Evolutionary conservation across 345 rosid species (phyloP).

Genomic region (Noccaea bulbosa): DNA sequence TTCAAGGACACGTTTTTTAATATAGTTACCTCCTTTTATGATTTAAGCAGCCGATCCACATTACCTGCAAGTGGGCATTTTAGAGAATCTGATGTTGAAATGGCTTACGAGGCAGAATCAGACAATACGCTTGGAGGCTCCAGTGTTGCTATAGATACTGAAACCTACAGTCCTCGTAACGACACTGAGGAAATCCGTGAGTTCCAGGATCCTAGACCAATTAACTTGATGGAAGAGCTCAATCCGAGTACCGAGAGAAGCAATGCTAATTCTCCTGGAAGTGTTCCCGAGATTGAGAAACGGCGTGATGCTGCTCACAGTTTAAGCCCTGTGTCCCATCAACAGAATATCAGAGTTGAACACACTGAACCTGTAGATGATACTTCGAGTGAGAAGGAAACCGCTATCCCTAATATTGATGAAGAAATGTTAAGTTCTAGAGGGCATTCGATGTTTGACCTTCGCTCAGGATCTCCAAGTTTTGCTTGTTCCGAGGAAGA

Average conservation of each 20-base stretch:
- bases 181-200: slow-evolving; percentile 40
- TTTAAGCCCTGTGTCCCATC: slow-evolving; percentile 41
- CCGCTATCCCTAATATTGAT: slow-evolving; percentile 48
- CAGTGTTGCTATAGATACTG: not conserved
- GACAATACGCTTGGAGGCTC: slow-evolving; percentile 42
- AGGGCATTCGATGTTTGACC: slow-evolving; percentile 50
- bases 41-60: slow-evolving; percentile 42
- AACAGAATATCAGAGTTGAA: slow-evolving; percentile 37
- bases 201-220: slow-evolving; percentile 42
- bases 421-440: slow-evolving; percentile 52
- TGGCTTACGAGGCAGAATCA: slow-evolving; percentile 38
- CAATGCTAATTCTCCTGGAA: slow-evolving; percentile 41
- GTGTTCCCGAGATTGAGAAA: slow-evolving; percentile 59
- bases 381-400: slow-evolving; percentile 50
- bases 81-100: slow-evolving; percentile 28
- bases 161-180: not conserved
- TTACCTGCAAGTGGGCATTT: slow-evolving; percentile 30
- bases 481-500: slow-evolving; percentile 50
- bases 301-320: slow-evolving; percentile 57
- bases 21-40: slow-evolving; percentile 19
- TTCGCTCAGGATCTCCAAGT: slow-evolving; percentile 51
- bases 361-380: slow-evolving; percentile 39
- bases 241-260: slow-evolving; percentile 28
- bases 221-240: slow-evolving; percentile 46
- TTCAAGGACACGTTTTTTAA: not conserved